Base-by-base conservation (phyloP, 2,329 filamentous ascomycete species). In the Escovopsis weberi region DNA sequence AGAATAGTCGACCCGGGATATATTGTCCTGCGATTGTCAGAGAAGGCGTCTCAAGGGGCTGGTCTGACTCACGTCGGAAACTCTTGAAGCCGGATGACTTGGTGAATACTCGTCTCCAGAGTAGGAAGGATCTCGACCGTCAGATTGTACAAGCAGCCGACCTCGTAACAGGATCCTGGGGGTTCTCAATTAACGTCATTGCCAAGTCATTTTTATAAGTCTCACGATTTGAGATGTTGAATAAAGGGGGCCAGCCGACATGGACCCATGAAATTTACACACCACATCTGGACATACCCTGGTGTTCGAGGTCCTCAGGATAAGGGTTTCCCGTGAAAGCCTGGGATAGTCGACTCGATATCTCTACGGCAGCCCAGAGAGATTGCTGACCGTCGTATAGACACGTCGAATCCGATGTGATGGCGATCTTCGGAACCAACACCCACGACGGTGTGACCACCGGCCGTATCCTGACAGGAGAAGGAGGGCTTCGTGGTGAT, bases 351-450 rank as follows among this genome's bases (percentile, higher is more conserved):
- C 63, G 63, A 8, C 63, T 61, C 12, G 60, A 66, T 33, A 75
- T 50, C 52, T 74, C 65, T 40, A 75, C 59, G 4, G 69, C 67
- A 2, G 59, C 65, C 71, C 67, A 75, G n/a, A 72, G 47, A 10
- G 49, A 56, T 30, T 55, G 51, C 33, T 53, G 51, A 3, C 54
- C 58, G 33, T 59, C 54, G 6, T 59, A 53, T 1, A 67, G 50
- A 1, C 58, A 51, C 5, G 54, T 56, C 6, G 58, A 52, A 39
- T 70, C 67, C 1, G 69, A 61, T 0, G 60, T 69, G 23, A 71
- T 61, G 12, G 55, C 51, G 23, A 74, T 58, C 26, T 57, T 55
- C 4, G 69, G 70, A 5, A 61, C 56, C 12, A 72, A 52, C 6
- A 70, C 52, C 41, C 41, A 48, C 4, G 45, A 42, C 18, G 19